Evolutionary conservation across 164 flowering plant species (phyloP).

Genomic region (Warburgia ugandensis): DNA sequence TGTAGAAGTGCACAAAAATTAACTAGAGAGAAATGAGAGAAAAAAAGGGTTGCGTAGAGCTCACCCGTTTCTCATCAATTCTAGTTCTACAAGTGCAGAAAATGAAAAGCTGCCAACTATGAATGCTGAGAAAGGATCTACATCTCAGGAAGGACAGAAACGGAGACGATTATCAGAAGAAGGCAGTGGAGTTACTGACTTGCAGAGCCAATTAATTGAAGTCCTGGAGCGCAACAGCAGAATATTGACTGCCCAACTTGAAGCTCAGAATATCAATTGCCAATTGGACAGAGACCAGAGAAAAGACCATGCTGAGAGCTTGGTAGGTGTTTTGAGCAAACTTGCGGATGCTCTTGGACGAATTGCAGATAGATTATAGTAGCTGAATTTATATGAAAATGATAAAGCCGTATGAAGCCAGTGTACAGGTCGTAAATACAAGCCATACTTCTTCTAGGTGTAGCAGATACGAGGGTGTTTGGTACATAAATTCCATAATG

Average conservation of each 20-base stretch:
- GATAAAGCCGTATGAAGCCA: too few relatives aligned
- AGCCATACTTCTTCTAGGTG: too few relatives aligned
- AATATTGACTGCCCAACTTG: constrained; percentile 55
- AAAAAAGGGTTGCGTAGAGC: too few relatives aligned
- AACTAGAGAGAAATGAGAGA: too few relatives aligned
- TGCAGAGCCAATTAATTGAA: constrained; percentile 48
- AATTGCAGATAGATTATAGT: constrained; percentile 78
- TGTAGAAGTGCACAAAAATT: too few relatives aligned
- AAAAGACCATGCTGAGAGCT: constrained; percentile 44
- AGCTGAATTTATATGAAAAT: too few relatives aligned
- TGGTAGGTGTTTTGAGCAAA: constrained; percentile 61
- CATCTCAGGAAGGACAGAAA: constrained; percentile 51
- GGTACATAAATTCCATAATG: too few relatives aligned
- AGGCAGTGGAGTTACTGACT: constrained; percentile 19
- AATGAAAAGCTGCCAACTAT: constrained; percentile 32
- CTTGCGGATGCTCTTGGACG: constrained; percentile 77
- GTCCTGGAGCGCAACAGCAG: constrained; percentile 56
- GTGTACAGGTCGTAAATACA: too few relatives aligned
- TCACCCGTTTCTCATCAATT: neutral
- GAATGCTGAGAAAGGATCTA: constrained; percentile 43
- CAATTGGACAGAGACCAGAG: constrained; percentile 64
- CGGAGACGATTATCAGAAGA: constrained; percentile 40
- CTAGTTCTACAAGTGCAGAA: constrained; percentile 25
- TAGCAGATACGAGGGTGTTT: too few relatives aligned
- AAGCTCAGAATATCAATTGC: constrained; percentile 54